Conservation (phyloP, 2,329 filamentous ascomycete genomes). For the Colletotrichum lindemuthianum region DNA sequence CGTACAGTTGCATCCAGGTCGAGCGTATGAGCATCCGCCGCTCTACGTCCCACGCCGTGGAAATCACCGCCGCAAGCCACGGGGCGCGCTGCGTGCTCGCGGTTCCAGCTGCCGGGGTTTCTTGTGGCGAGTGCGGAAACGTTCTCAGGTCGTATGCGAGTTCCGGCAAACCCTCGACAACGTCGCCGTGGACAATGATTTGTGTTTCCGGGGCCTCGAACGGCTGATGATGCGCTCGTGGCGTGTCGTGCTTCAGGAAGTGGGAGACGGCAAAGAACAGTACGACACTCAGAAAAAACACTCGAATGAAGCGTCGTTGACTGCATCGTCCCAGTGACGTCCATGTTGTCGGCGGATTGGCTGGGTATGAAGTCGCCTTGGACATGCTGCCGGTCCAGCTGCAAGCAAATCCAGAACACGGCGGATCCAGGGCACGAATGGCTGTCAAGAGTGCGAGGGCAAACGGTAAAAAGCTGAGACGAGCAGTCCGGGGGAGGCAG, state of each 20-base stretch:
- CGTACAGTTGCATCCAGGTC: slow-evolving; percentile 46
- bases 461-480: slow-evolving; percentile 29
- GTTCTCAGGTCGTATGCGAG: slow-evolving; percentile 37
- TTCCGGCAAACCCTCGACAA: slow-evolving; percentile 19
- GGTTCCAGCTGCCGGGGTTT: slow-evolving; percentile 4
- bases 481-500: neutral
- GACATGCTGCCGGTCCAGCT: slow-evolving; percentile 15
- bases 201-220: slow-evolving; percentile 28
- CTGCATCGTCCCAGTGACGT: slow-evolving; percentile 19
- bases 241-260: slow-evolving; percentile 15
- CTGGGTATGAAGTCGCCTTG: slow-evolving; percentile 8
- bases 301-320: slow-evolving; percentile 21
- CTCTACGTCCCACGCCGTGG: slow-evolving; percentile 41
- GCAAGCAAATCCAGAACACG: neutral
- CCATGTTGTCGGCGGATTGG: slow-evolving; percentile 7
- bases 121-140: slow-evolving; percentile 41
- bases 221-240: slow-evolving; percentile 25
- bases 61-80: slow-evolving; percentile 45
- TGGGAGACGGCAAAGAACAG: slow-evolving; percentile 16
- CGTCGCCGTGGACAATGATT: slow-evolving; percentile 31
- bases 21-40: slow-evolving; percentile 44
- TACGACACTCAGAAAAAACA: slow-evolving; percentile 16
- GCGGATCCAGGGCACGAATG: neutral
- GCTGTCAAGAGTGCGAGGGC: slow-evolving; percentile 21
- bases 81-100: slow-evolving; percentile 20